These are phyloP conservation scores for Triticum turgidum DNA, from an alignment of 176 grass and related monocot species.

Conservation along the genomic window DNA sequence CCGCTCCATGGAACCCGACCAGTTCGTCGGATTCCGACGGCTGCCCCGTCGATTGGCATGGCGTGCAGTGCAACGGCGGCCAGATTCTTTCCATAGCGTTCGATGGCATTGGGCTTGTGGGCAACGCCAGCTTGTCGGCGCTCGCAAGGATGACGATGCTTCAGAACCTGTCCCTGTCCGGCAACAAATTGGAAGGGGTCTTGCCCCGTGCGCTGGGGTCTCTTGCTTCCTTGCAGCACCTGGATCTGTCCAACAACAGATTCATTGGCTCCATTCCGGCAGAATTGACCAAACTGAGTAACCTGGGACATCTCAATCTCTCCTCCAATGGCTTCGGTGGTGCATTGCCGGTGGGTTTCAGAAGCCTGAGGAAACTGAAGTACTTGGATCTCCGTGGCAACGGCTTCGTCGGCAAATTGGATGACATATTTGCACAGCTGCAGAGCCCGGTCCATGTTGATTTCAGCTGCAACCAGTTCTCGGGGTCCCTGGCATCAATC, in stretches of 20 bases:
- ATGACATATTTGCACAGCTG: constrained; percentile 57
- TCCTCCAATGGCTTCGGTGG: constrained; percentile 65
- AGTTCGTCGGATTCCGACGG: constrained; percentile 53
- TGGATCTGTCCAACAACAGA: constrained; percentile 68
- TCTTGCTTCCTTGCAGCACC: constrained; percentile 45
- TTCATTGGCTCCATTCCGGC: constrained; percentile 53
- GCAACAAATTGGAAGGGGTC: constrained; percentile 57
- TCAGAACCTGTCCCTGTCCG: constrained; percentile 68
- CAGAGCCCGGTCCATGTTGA: constrained; percentile 64
- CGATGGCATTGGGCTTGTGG: constrained; percentile 63
- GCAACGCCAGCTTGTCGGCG: constrained; percentile 57
- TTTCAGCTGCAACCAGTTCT: constrained; percentile 78
- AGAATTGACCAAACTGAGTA: constrained; percentile 47
- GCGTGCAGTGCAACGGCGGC: constrained; percentile 68
- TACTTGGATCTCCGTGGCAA: constrained; percentile 72
- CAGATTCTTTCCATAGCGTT: constrained; percentile 58
- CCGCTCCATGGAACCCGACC: constrained; percentile 60
- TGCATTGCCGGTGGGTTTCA: constrained; percentile 49
- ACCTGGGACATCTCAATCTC: constrained; percentile 63
- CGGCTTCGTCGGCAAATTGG: constrained; percentile 55
- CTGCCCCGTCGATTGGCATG: constrained; percentile 78
- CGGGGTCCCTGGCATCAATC: constrained; percentile 57
- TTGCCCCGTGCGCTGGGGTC: constrained; percentile 47
- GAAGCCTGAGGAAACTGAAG: constrained; percentile 60
- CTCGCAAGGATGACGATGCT: constrained; percentile 69